These are phyloP conservation scores for Neurospora sp. DNA, from an alignment of 495 filamentous ascomycete genomes.

Conservation along the genomic window DNA sequence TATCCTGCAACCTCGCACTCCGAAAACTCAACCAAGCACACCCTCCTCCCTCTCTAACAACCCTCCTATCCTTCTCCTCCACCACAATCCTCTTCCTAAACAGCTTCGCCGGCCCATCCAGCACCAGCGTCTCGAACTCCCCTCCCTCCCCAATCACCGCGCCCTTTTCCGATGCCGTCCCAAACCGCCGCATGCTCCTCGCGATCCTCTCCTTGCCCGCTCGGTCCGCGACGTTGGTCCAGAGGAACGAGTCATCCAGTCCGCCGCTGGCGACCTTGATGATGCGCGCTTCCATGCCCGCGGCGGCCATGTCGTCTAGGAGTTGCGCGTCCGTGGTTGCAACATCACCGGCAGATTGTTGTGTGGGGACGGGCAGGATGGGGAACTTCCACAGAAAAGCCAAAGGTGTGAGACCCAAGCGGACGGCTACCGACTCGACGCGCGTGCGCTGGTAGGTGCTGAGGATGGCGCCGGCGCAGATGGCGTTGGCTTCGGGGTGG, in stretches of 20 bases:
- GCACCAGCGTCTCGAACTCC: slow-evolving; percentile 88
- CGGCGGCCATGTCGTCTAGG: slow-evolving; percentile 69
- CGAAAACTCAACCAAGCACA: slow-evolving; percentile 33
- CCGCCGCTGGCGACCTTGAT: slow-evolving; percentile 93
- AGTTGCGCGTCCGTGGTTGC: slow-evolving; percentile 35
- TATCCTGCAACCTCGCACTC: not conserved
- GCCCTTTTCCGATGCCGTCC: slow-evolving; percentile 43
- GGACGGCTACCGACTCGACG: slow-evolving; percentile 74
- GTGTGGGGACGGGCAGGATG: slow-evolving; percentile 39
- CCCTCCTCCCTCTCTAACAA: slow-evolving; percentile 60
- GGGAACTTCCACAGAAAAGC: slow-evolving; percentile 89
- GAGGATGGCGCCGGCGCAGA: slow-evolving; percentile 85
- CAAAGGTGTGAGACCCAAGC: slow-evolving; percentile 69
- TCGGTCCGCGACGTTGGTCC: slow-evolving; percentile 62
- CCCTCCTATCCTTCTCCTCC: slow-evolving; percentile 37
- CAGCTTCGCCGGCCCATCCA: slow-evolving; percentile 63
- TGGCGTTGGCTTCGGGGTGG: slow-evolving; percentile 71
- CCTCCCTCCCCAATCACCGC: slow-evolving; percentile 86
- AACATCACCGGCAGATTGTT: not conserved
- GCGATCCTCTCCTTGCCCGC: slow-evolving; percentile 43
- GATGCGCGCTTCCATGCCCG: slow-evolving; percentile 71
- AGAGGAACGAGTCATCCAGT: slow-evolving; percentile 69
- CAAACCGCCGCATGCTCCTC: slow-evolving; percentile 60
- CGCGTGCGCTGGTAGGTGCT: slow-evolving; percentile 92
- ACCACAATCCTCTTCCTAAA: slow-evolving; percentile 67